Evolutionary conservation across 2,329 filamentous ascomycete genomes (phyloP).

Genomic region (Pseudocercospora vitis): DNA sequence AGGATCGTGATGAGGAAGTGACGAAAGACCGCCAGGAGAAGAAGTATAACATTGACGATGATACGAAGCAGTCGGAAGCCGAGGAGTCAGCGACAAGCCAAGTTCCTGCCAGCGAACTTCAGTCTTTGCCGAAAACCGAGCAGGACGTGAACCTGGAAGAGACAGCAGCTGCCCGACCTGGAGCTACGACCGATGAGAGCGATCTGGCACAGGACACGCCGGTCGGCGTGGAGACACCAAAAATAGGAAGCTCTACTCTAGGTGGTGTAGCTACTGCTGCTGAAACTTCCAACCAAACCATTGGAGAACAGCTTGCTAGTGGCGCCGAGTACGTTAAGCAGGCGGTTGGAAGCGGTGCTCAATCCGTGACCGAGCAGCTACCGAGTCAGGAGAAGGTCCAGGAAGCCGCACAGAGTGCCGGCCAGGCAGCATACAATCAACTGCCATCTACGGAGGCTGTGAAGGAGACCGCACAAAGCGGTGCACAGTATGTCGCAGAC

Average conservation of each 20-base stretch:
- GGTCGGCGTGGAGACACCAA: neutral
- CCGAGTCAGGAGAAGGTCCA: neutral
- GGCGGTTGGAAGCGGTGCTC: neutral
- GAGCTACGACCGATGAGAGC: constrained; percentile 1
- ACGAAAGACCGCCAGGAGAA: neutral
- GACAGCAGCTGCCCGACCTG: constrained; percentile 15
- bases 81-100: neutral
- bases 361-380: constrained; percentile 4
- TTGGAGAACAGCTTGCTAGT: constrained; percentile 7
- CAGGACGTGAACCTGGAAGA: constrained; percentile 18
- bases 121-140: neutral
- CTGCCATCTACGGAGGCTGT: constrained; percentile 6
- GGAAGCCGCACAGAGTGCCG: neutral
- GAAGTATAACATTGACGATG: neutral
- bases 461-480: neutral
- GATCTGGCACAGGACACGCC: neutral
- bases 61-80: neutral
- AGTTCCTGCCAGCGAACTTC: neutral
- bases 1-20: neutral
- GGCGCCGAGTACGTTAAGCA: constrained; percentile 6
- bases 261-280: neutral
- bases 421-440: constrained; percentile 1
- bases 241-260: neutral
- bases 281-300: neutral
- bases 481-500: constrained; percentile 1